Evolutionary conservation across 306 rosid species (phyloP), one percentile per base, ranked within the genome.

Genomic region (Vachellia collinsii): DNA sequence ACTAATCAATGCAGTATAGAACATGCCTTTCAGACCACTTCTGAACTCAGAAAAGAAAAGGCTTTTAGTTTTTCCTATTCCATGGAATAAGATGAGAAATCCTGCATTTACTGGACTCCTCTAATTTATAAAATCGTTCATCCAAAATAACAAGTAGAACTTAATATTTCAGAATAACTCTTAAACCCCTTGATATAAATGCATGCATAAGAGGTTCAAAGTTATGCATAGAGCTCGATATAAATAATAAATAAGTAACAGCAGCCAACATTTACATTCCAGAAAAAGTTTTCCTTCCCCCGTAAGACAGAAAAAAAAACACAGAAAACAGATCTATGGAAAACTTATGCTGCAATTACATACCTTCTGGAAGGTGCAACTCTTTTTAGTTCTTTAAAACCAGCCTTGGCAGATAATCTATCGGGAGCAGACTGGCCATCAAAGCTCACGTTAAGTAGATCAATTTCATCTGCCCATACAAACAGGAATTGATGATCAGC

Each of bases 361-460:
- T 92, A 89, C 99, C 86, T 91, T 89, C 98, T 91, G 50, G 80
- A 85, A 74, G 99, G 98, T 78, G 97, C 89, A 83, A 91, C 91
- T 89, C 86, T 83, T 82, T 85, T 88, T 63, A 95, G 82, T 81
- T 95, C 97, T 29, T 77, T 63, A 68, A 93, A 81, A 75, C 98
- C 99, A 11, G 92, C 97, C 90, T 78, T 91, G 48, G 94, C 94
- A 70, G 99, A 93, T 80, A 86, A 85, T 87, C 98, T 89, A 81
- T 95, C 97, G 39, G 98, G 99, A 51, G 98, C 98, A 82, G 84
- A 87, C 75, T 80, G 84, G 7, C 98, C 92, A 66, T 93, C 98
- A 81, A 93, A 95, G 76, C 98, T 95, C 87, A 95, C 98, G 82
- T 93, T 95, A 77, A 95, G 95, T 65, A 93, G 90, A 86, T 95